A percentile compares a stretch with the other conserved stretches of the same genome.
Conservation (phyloP, 306 rosid genomes). For the Amphicarpaea edgeworthii region DNA sequence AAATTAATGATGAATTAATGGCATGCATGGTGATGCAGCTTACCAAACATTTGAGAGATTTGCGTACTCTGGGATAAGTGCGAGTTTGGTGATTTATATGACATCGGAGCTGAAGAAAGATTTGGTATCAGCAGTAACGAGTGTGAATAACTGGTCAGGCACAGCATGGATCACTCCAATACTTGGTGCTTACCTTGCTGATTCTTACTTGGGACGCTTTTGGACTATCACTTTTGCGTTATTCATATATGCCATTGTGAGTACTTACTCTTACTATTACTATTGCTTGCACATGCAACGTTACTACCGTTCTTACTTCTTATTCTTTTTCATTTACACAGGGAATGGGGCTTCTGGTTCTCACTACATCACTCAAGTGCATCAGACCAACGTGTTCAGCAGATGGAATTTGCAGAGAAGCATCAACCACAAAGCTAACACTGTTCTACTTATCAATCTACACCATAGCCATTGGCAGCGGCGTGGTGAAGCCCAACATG, state of each 20-base stretch:
- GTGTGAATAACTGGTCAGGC: conserved; percentile 83
- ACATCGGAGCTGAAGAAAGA: conserved; percentile 81
- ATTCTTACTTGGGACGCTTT: conserved; percentile 76
- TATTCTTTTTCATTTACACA: conserved; percentile 2
- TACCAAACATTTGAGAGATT: conserved; percentile 84
- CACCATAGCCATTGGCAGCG: conserved; percentile 73
- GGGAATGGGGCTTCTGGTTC: conserved; percentile 70
- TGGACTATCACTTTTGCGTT: conserved; percentile 81
- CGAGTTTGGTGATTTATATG: conserved; percentile 76
- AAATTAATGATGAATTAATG: no score
- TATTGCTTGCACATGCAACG: no score
- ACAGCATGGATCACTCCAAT: conserved; percentile 73
- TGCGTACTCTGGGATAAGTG: conserved; percentile 77
- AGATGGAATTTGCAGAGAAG: conserved; percentile 63
- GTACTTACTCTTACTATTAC: no score
- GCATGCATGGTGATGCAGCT: no score
- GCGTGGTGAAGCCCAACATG: conserved; percentile 75
- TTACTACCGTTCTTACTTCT: not conserved
- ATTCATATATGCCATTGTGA: conserved; percentile 67
- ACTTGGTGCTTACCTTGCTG: conserved; percentile 76
- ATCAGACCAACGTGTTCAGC: conserved; percentile 59
- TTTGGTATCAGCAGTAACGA: conserved; percentile 68
- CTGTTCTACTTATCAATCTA: conserved; percentile 68
- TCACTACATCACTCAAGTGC: conserved; percentile 63
- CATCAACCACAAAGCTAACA: conserved; percentile 50